A percentile compares a stretch with the other conserved stretches of the same genome.
phyloP scores from a whole-genome alignment of 2,329 filamentous ascomycete genomes.

The Diaporthe nobilis region DNA sequence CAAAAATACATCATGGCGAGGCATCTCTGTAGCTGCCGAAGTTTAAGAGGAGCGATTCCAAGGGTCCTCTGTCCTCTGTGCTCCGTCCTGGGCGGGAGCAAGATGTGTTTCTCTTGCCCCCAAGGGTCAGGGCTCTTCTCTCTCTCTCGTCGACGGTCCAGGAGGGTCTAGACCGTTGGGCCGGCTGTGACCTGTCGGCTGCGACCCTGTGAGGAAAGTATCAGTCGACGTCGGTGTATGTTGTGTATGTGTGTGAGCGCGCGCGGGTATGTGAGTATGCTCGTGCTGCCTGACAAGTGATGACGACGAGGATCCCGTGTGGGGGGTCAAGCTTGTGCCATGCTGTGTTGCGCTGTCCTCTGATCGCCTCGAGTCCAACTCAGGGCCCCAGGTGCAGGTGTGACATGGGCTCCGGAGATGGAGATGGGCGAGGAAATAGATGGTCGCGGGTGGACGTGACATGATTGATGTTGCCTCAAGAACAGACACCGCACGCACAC shows the following conservation, averaged over 20 bases:
- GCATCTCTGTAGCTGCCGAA: constrained; percentile 2
- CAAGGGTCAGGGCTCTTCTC: neutral
- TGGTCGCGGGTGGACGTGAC: neutral
- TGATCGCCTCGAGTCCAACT: neutral
- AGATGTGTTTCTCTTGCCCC: neutral
- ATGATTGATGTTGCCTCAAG: neutral
- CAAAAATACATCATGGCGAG: neutral
- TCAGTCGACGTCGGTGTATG: neutral
- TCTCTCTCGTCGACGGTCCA: constrained; percentile 2
- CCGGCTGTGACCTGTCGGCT: constrained; percentile 28
- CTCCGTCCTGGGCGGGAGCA: neutral
- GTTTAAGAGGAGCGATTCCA: neutral
- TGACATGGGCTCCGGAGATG: neutral
- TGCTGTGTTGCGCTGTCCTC: neutral
- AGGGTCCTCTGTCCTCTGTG: constrained; percentile 18
- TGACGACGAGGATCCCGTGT: constrained; percentile 14
- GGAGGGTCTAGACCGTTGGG: constrained; percentile 26
- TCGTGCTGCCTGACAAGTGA: neutral
- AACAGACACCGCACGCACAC: constrained; percentile 1
- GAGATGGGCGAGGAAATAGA: neutral
- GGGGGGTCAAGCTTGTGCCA: constrained; percentile 10
- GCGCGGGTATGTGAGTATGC: neutral
- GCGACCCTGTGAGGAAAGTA: constrained; percentile 13
- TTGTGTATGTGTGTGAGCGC: neutral
- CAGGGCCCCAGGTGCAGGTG: neutral